Percentiles rank a stretch among this genome's conserved stretches.
These are phyloP conservation scores for Colletotrichum phormii DNA, from an alignment of 2,329 filamentous ascomycete species.

Conservation along the genomic window DNA sequence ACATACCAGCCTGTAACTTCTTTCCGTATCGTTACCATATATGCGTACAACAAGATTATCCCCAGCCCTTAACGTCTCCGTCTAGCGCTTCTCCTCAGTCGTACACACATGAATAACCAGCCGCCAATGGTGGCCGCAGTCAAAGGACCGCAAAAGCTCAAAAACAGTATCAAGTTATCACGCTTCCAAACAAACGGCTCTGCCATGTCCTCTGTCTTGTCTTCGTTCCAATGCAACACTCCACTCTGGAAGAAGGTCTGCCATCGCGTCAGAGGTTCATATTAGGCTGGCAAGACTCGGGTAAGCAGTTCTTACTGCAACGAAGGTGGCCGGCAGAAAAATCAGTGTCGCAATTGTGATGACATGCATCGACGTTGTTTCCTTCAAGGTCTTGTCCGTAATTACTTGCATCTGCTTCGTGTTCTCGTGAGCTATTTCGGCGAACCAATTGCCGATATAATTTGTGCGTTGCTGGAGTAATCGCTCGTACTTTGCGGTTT, in stretches of 20 bases:
- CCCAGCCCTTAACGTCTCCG: no score
- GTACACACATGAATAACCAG: not conserved
- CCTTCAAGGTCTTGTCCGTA: not conserved
- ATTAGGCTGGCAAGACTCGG: not conserved
- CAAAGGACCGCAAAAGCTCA: not conserved
- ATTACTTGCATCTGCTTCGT: not conserved
- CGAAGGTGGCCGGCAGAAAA: constrained; percentile 13
- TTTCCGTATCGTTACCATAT: no score
- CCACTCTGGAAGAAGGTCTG: constrained; percentile 22
- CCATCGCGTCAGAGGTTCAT: not conserved
- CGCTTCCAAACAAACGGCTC: not conserved
- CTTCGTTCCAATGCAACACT: not conserved
- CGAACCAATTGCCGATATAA: not conserved
- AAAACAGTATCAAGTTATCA: not conserved
- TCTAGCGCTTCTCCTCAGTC: not conserved
- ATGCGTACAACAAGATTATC: no score
- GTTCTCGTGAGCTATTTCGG: not conserved
- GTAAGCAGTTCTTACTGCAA: constrained; percentile 17
- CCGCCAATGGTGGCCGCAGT: not conserved
- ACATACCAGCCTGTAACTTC: no score
- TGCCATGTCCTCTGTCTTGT: not conserved
- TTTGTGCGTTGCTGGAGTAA: not conserved
- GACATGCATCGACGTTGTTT: constrained; percentile 11
- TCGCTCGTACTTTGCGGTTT: not conserved
- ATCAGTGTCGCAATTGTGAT: not conserved